Base-by-base conservation (phyloP, 2,329 filamentous ascomycete species). In the Exophiala sp. region DNA sequence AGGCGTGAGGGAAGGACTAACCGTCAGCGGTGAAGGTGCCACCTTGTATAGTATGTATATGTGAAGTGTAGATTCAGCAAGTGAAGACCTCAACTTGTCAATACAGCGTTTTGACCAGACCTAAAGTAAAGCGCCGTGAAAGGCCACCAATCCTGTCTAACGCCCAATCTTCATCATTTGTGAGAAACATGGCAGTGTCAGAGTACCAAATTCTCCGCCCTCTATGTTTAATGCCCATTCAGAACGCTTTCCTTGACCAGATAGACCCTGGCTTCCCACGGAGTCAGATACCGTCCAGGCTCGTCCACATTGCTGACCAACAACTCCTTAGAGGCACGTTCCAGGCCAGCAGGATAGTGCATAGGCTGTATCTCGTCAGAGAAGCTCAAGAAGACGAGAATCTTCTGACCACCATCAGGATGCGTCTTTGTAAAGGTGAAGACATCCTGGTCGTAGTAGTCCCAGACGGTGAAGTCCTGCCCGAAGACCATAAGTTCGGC, bases 401-500 rank as follows among this genome's bases (percentile, higher is more conserved):
- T 16, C 37, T 55, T 56, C 44, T 50, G 41, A 6, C 38, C 32
- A 8, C 39, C 30, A 16, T 52, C 49, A 16, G 50, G 46, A 37
- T 66, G 68, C 7, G 71, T 78, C 46, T 62, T 62, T 1, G 76
- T 64, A 41, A 84, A 80, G 0, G 76, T 72, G 59, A 85, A 84
- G 0, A 80, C 66, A 21, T 74, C 65, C 50, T 68, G 61, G 24
- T 79, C 74, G 2, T 79, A 70, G 0, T 70, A 64, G 0, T 78
- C 74, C 1, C 84, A 63, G 19, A 77, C 58, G 43, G 74, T 71
- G 54, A 85, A 86, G 46, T 78, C 70, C 21, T 29, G 18, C 0
- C 84, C 84, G 58, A 86, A 86, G 2, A 86, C 77, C 50, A 88
- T 80, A 1, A 85, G 63, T 53, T 85, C 77, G 38, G 73, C 73